A percentile compares a stretch with the other conserved stretches of the same genome.
Conservation (phyloP, 805 yeast species). For the Yarrowia yakushimensis region DNA sequence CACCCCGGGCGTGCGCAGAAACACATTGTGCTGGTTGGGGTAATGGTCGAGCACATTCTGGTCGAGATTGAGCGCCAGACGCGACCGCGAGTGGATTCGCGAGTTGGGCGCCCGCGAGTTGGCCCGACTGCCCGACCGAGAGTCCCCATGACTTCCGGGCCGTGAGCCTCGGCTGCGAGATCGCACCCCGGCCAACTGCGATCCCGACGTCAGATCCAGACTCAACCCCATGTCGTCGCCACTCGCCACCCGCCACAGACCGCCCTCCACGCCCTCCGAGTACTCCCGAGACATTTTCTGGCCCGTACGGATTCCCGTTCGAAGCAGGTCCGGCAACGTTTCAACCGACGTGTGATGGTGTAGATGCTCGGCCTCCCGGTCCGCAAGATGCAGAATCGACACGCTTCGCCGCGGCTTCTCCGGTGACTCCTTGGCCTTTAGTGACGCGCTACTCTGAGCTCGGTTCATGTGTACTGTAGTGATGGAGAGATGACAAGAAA, state of each 20-base stretch:
- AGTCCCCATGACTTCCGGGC: background rate
- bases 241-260: slow-evolving; percentile 16
- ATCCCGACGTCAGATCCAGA: background rate
- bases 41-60: background rate
- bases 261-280: slow-evolving; percentile 20
- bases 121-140: background rate
- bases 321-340: slow-evolving; percentile 9
- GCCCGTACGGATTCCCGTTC: slow-evolving; percentile 18
- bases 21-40: slow-evolving; percentile 5
- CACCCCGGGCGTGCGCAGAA: slow-evolving; percentile 6
- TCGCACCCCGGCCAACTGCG: background rate
- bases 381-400: slow-evolving; percentile 15
- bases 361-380: background rate
- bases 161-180: slow-evolving; percentile 20
- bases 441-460: background rate
- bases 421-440: slow-evolving; percentile 7
- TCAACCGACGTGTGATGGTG: slow-evolving; percentile 12
- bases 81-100: slow-evolving; percentile 16
- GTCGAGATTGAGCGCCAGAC: slow-evolving; percentile 7
- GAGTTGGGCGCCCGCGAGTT: slow-evolving; percentile 16
- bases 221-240: slow-evolving; percentile 8
- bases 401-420: slow-evolving; percentile 10
- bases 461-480: slow-evolving; percentile 7
- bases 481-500: no score
- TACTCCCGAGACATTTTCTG: slow-evolving; percentile 26